Base-by-base conservation (phyloP, 2,329 filamentous ascomycete species). In the Didymella segeticola region DNA sequence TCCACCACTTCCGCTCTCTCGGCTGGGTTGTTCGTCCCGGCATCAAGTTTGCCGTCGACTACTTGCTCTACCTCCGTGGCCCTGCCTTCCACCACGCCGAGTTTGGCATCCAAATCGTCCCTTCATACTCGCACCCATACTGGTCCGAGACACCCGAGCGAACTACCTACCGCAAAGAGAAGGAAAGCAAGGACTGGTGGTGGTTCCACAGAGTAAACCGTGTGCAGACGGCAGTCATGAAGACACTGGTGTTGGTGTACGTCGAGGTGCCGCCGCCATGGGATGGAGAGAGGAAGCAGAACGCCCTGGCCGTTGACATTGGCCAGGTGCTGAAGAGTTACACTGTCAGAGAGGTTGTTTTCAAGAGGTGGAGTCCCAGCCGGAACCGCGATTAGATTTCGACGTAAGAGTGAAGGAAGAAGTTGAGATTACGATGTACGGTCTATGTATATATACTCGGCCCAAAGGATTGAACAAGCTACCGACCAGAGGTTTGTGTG, bases 31-130 rank as follows among this genome's bases (percentile, higher is more conserved):
- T 96, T 0, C 88, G 96, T 12, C 87, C 90, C 5, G 96, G 95
- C 29, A 88, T 96, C 71, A 99, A 99, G 70, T 99, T 99, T 66
- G 91, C 90, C 19, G 90, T 92, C 9, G 95, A 99, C 74, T 97
- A 91, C 79, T 79, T 99, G n/a, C 83, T 99, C 7, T 99, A 99
- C 76, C 88, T 91, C 51, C 88, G 92, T 17, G 95, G 95, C 0
- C 95, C 95, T 0, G 93, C 95, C 0, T 98, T 99, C 73, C 87
- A 91, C 19, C 95, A 99, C 70, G 95, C 95, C 19, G 92, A 98
- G 69, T 99, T 97, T 70, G 93, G 91, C 0, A 78, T 97, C 36
- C 81, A 93, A 20, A 86, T 99, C 33, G 71, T 98, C 3, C 93
- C 95, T 0, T 88, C 91, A 0, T 98, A 96, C 70, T 87, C 77